A percentile compares a stretch with the other conserved stretches of the same genome.
phyloP scores from a whole-genome alignment of 192 early-diverging fungal genomes.

The Rhizoclosmatium globosum region DNA sequence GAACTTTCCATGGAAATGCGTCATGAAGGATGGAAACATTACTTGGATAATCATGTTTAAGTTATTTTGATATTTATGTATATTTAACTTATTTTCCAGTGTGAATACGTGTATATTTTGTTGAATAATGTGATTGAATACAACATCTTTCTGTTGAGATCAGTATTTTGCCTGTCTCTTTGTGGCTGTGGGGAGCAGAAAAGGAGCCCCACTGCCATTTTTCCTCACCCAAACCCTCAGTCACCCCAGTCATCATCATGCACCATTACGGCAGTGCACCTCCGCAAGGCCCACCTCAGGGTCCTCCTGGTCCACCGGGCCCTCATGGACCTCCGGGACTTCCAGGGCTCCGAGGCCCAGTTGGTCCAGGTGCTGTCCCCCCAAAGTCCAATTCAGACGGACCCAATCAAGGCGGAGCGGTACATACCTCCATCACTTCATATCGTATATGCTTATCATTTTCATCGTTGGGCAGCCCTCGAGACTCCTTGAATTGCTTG shows the following conservation, averaged over 20 bases:
- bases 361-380: background rate
- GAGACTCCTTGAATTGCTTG: constrained; percentile 76
- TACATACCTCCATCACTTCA: background rate
- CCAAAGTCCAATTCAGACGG: background rate
- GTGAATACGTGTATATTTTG: background rate
- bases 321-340: background rate
- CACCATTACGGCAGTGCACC: background rate
- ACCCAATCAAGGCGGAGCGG: background rate
- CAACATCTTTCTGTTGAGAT: background rate
- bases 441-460: too few species aligned
- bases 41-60: constrained; percentile 21
- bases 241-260: too few species aligned
- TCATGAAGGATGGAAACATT: constrained; percentile 30
- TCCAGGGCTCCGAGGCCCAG: background rate
- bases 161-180: background rate
- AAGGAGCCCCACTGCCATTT: too few species aligned
- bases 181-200: too few species aligned
- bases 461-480: background rate
- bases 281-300: background rate
- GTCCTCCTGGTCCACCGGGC: background rate
- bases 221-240: too few species aligned
- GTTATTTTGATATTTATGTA: background rate
- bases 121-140: background rate
- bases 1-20: constrained; percentile 26
- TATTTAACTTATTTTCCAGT: too few species aligned